Evolutionary conservation across 1,139 yeast genomes (phyloP).

Genomic region (Nakaseomyces nivariensis): DNA sequence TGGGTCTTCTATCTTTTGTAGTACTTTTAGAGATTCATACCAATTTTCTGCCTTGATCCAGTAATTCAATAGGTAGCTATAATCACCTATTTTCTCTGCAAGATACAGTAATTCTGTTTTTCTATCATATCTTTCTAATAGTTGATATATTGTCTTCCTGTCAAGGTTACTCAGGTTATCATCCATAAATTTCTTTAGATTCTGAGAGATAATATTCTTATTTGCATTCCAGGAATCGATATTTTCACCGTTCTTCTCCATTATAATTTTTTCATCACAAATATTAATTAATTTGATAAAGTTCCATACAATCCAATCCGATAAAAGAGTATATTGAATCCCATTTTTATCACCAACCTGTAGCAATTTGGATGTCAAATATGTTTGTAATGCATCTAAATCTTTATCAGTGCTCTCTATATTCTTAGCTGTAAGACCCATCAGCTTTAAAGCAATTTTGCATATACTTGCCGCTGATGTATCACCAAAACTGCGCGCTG

Average conservation of each 20-base stretch:
- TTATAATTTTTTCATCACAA: conserved; percentile 34
- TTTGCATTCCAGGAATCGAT: conserved; percentile 15
- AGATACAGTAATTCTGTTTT: conserved; percentile 53
- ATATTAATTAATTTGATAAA: conserved; percentile 42
- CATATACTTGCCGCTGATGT: conserved; percentile 53
- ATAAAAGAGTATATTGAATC: conserved; percentile 54
- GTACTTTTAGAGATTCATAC: conserved; percentile 55
- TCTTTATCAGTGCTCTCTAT: background rate
- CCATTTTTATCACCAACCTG: conserved; percentile 42
- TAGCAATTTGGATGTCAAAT: conserved; percentile 48
- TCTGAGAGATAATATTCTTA: conserved; percentile 24
- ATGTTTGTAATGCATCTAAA: conserved; percentile 42
- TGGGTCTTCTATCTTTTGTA: conserved; percentile 36
- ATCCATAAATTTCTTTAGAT: conserved; percentile 45
- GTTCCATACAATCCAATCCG: conserved; percentile 69
- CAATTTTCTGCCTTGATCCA: conserved; percentile 65
- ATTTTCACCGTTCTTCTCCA: conserved; percentile 21
- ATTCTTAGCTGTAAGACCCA: conserved; percentile 19
- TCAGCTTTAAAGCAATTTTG: conserved; percentile 52
- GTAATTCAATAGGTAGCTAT: conserved; percentile 55
- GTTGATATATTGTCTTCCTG: conserved; percentile 58
- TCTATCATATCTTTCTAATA: conserved; percentile 57
- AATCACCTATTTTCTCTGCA: conserved; percentile 63
- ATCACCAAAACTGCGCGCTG: conserved; percentile 55
- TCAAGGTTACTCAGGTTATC: conserved; percentile 45